Evolutionary conservation across 2,329 filamentous ascomycete species (phyloP).

Genomic region (Ophiocordyceps camponoti-rufipedis): DNA sequence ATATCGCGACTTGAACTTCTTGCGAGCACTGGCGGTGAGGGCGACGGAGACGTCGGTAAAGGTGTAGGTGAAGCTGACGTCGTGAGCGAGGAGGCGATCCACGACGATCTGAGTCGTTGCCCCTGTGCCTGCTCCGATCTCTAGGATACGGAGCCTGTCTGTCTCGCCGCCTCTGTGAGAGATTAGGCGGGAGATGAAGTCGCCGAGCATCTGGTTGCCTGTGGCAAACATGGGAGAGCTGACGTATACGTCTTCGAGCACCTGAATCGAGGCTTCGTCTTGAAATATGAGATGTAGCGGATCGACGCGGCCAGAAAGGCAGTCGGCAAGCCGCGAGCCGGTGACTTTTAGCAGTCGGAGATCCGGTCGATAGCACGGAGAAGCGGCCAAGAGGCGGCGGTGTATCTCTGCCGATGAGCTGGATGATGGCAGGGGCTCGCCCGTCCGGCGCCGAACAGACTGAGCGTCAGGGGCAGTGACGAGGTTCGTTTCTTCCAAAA

Average conservation of each 20-base stretch:
- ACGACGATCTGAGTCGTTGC: conserved; percentile 18
- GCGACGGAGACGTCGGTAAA: conserved; percentile 22
- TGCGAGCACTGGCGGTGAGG: conserved; percentile 11
- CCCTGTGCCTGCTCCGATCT: conserved; percentile 24
- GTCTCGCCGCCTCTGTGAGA: background rate
- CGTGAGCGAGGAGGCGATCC: conserved; percentile 5
- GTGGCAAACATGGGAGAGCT: conserved; percentile 10
- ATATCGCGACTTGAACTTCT: conserved; percentile 6
- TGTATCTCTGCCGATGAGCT: background rate
- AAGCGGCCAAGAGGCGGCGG: background rate
- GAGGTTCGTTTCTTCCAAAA: background rate
- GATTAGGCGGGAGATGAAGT: background rate
- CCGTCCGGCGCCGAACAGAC: background rate
- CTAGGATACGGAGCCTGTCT: conserved; percentile 17
- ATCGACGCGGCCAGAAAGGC: conserved; percentile 17
- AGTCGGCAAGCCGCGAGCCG: conserved; percentile 16
- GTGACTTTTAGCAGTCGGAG: conserved; percentile 1
- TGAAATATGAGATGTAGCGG: conserved; percentile 20
- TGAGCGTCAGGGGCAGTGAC: background rate
- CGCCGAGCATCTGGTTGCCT: conserved; percentile 6
- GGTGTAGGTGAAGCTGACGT: conserved; percentile 11
- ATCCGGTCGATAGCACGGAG: background rate
- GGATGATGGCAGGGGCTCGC: background rate
- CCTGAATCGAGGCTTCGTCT: conserved; percentile 6
- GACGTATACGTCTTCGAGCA: conserved; percentile 18